Base-by-base conservation (phyloP, 2,329 filamentous ascomycete species). In the Cladosporium halotolerans region DNA sequence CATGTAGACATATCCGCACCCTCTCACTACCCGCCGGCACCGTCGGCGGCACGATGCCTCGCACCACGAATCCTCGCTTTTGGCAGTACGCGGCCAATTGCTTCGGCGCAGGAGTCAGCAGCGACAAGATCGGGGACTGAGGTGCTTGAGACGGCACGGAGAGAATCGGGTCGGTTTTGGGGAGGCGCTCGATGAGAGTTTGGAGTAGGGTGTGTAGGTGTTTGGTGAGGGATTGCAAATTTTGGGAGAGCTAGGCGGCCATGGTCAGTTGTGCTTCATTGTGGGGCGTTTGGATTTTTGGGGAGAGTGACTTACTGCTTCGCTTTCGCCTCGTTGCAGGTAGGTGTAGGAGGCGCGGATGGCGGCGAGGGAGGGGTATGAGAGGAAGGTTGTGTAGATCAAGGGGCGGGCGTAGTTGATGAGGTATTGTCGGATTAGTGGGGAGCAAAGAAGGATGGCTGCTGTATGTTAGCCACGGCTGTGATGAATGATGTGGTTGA, bases 331-430 rank as follows among this genome's bases (percentile, higher is more conserved):
- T 1, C 69, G 66, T 8, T 63, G 65, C n/a, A 88, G 70, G 32
- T 83, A 76, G 7, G 76, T 73, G 61, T 85, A 86, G 0, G 77
- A 74, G 0, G 79, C 74, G 40, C 75, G 71, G 49, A 87, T 83
- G 11, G 78, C 77, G 0, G 79, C 79, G 1, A 87, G 73, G 1
- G 78, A 75, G 0, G 84, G 79, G 39, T 81, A 81, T 0, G 81
- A 77, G 70, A 87, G 77, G 31, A 84, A 83, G 0, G 85, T 89
- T 0, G 85, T 88, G 66, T 88, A 90, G 52, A 89, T 88, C 40
- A 89, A 70, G 1, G 79, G 83, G n/a, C 85, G 79, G 0, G 86
- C 85, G 62, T 89, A 89, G 63, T 90, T 89, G 67, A 89, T 79
- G 48, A 89, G 73, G 57, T 88, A 89, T 1, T 79, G 70, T 19